Conservation (phyloP, 2,329 filamentous ascomycete species). For the Macroventuria anomochaeta region DNA sequence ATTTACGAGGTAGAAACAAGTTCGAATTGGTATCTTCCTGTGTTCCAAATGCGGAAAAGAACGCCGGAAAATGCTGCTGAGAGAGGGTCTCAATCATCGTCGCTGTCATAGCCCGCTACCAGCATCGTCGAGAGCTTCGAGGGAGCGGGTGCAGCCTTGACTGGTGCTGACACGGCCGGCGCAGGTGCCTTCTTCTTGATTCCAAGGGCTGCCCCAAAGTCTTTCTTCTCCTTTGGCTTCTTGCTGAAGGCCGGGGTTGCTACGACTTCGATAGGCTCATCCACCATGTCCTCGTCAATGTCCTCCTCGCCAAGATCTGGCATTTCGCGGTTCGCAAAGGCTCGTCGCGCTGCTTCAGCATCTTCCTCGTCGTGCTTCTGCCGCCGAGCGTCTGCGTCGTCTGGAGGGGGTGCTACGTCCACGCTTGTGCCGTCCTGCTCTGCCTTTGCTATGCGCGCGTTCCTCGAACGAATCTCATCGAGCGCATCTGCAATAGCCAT, state of each 20-base stretch:
- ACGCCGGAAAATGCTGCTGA: not conserved
- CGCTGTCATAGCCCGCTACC: slow-evolving; percentile 41
- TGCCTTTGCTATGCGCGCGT: slow-evolving; percentile 83
- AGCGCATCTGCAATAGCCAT: slow-evolving; percentile 97
- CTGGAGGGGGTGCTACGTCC: slow-evolving; percentile 55
- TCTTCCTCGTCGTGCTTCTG: slow-evolving; percentile 79
- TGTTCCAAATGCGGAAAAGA: not conserved
- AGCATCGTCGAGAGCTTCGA: slow-evolving; percentile 33
- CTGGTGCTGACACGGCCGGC: slow-evolving; percentile 10
- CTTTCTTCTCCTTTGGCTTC: slow-evolving; percentile 86
- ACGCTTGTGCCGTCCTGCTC: slow-evolving; percentile 67
- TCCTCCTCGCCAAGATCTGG: slow-evolving; percentile 61
- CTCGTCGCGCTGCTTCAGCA: slow-evolving; percentile 77
- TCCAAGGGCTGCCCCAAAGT: slow-evolving; percentile 74
- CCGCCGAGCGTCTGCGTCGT: slow-evolving; percentile 63
- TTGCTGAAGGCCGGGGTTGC: slow-evolving; percentile 70
- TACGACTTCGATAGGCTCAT: slow-evolving; percentile 29
- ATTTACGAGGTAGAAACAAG: not conserved
- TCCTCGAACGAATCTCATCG: slow-evolving; percentile 91
- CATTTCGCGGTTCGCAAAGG: slow-evolving; percentile 65
- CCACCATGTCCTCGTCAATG: slow-evolving; percentile 54
- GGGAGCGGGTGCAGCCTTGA: slow-evolving; percentile 19
- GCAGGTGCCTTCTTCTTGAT: slow-evolving; percentile 67
- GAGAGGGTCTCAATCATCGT: slow-evolving; percentile 18
- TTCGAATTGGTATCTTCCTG: slow-evolving; percentile 1